Evolutionary conservation across 345 rosid species (phyloP).

Genomic region (Litchi chinensis): DNA sequence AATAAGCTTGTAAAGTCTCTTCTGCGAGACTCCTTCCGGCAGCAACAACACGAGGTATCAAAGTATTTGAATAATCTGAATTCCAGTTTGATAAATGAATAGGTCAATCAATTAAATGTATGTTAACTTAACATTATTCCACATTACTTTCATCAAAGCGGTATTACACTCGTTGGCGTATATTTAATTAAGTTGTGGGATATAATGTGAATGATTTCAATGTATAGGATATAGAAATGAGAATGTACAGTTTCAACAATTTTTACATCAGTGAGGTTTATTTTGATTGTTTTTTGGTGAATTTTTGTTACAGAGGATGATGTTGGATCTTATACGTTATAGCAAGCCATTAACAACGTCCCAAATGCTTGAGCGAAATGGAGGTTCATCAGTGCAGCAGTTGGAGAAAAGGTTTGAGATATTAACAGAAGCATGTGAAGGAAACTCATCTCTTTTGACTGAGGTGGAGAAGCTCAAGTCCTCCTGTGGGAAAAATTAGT

Average conservation of each 20-base stretch:
- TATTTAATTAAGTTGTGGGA: neutral
- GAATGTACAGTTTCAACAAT: neutral
- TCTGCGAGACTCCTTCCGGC: slow-evolving; percentile 65
- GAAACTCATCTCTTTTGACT: slow-evolving; percentile 54
- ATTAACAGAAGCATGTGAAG: slow-evolving; percentile 65
- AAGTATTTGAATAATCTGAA: slow-evolving; percentile 5
- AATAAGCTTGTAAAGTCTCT: slow-evolving; percentile 68
- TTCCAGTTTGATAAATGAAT: neutral
- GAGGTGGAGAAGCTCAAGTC: slow-evolving; percentile 62
- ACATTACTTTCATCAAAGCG: neutral
- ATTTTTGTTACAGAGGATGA: slow-evolving; percentile 55
- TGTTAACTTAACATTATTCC: neutral
- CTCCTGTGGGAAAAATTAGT: slow-evolving; percentile 10
- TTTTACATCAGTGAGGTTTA: neutral
- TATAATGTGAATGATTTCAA: neutral
- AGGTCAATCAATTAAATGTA: neutral
- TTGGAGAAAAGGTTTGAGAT: slow-evolving; percentile 43
- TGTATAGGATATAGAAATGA: neutral
- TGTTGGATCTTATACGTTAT: slow-evolving; percentile 59
- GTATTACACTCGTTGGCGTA: neutral
- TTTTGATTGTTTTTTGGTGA: slow-evolving; percentile 4
- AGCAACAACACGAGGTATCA: slow-evolving; percentile 65
- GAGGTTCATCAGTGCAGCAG: slow-evolving; percentile 17
- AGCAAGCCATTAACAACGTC: slow-evolving; percentile 21
- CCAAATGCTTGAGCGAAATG: slow-evolving; percentile 25